Base-by-base conservation (phyloP, 2,329 filamentous ascomycete genomes). In the Xylariaceae sp. region DNA sequence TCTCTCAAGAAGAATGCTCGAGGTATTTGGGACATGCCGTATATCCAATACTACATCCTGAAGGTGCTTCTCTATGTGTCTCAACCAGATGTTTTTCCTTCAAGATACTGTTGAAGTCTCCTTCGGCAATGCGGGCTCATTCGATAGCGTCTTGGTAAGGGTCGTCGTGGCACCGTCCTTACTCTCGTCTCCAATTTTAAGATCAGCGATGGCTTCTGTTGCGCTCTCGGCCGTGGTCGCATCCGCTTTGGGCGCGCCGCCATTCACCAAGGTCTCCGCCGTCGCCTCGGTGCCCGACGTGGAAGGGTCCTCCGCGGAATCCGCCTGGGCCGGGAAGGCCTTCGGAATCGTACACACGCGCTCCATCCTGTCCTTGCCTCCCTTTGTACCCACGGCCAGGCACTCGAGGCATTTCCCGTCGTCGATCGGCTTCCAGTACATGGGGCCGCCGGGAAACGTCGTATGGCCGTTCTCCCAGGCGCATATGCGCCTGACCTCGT, bases 381-480 rank as follows among this genome's bases (percentile, higher is more conserved):
- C 64, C 38, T 65, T 61, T 39, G 63, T 68, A 2, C 80, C 80
- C 8, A 74, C 65, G 0, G 73, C 73, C 4, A 80, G 36, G 41
- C 78, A 81, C 46, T 74, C 72, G 22, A 81, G 43, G 37, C 63
- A 58, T 38, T 64, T 64, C 13, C 66, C 72, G 34, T 65, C 70
- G 3, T 69, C 66, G 3, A 64, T 59, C n/a, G 73, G 66, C 35
- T 69, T 61, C 80, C 79, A 83, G 48, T 77, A 65, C 55, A 79
- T 59, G 1, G 80, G 79, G 0, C 79, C 79, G 3, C 63, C 56
- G 1, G 77, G 78, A 54, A 84, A 81, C 2, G 62, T 61, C n/a
- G 60, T 68, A 54, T 71, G 53, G 3, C 71, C 75, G 33, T 71
- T 68, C 53, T 76, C 72, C 73, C 76, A 83, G 11, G 62, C 54